Evolutionary conservation across 495 filamentous ascomycete genomes (phyloP), one percentile per base, ranked within the genome.

Genomic region (Lepidopterella palustris): DNA sequence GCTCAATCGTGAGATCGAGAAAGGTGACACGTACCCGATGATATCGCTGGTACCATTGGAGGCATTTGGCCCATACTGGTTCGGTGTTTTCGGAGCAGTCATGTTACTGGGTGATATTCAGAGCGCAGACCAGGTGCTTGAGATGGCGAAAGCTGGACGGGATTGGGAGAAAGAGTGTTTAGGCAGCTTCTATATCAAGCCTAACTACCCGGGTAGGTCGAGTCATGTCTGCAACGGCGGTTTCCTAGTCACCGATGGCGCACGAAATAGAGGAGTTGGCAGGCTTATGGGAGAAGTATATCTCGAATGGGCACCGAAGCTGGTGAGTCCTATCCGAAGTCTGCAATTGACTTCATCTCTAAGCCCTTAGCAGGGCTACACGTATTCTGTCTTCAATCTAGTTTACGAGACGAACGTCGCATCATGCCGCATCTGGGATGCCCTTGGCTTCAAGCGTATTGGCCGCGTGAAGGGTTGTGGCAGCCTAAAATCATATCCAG

Each of bases 361-460:
- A 26, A 63, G 45, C 47, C 58, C 35, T 53, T 5, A 6, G 4
- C 35, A 88, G 77, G 93, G 93, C 20, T 98, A 96, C 71, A 89
- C 87, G 31, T 97, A 97, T 77, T 90, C 88, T 10, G 90, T 98
- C 32, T 98, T 98, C 80, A 97, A 98, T 72, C 82, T 98, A 31
- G 92, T 98, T 15, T 98, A 96, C 73, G 93, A 97, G 78, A 97
- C 88, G 60, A 97, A 98, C 72, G 85, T 95, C 32, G 93, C 90
- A 2, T 96, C 92, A 18, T 91, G 88, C 69, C 88, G 89, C 48
- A 91, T 98, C 59, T 98, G 93, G 93, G 93, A 98, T 73, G 89
- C 86, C 1, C 80, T 98, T n/a, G 93, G 93, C 27, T 98, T 98
- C 76, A 96, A 98, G 76, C 86, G 93, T 39, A 95, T 98, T 70